Evolutionary conservation across 371 early-diverging fungal genomes (phyloP), one percentile per base, ranked within the genome.

Genomic region (Mortierella sp.): DNA sequence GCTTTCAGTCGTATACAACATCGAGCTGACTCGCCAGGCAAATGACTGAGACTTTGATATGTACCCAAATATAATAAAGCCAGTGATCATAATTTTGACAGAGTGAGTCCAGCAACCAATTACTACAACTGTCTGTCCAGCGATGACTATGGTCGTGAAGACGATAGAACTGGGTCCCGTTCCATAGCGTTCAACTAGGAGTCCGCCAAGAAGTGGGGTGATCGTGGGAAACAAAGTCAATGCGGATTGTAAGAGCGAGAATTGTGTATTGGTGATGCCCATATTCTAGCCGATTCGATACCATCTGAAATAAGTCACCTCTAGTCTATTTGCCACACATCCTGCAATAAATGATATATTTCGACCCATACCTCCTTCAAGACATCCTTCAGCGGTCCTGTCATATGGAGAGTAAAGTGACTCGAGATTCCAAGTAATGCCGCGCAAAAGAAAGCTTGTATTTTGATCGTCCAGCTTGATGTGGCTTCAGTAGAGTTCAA

Each of bases 51-150:
- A 16, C 15, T 45, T 15, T 2, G 19, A 66, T 62, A 6, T 24
- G 28, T 83, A 84, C 84, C 84, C 84, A 59, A 84, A 84, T n/a
- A 84, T 62, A 50, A 69, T 72, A 41, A 72, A 84, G 21, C 84
- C 84, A 9, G 69, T 24, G 32, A 84, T 83, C 84, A 84, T 84
- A 24, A 75, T 28, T 61, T 70, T 73, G 48, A 84, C 66, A 22
- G 79, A 76, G 21, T 67, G 69, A 1, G 73, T 67, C 84, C 84
- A 84, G 41, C 83, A 73, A n/a, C 76, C 84, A 36, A 74, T 38
- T 22, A 80, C 62, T 28, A 83, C 80, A 48, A 84, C 63, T 0
- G 60, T 38, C 65, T 79, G 83, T 3, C 83, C 84, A 15, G 73
- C 13, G 9, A 84, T 67, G 65, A 84, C 74, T 22, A 84, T 66